phyloP scores from a whole-genome alignment of 1,139 yeast genomes.

The Magnusiomyces fungicola region DNA sequence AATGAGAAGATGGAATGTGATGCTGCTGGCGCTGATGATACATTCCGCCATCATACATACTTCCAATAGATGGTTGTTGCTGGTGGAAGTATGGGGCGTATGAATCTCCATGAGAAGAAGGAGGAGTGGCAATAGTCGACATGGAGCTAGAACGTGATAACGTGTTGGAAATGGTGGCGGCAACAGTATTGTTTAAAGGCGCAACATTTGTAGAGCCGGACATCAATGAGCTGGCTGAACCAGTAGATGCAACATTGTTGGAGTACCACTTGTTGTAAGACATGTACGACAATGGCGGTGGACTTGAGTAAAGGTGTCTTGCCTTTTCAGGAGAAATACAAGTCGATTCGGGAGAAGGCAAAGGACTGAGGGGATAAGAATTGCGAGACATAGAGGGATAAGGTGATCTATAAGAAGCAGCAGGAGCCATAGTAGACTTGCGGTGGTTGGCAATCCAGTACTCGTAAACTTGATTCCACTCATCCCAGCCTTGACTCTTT shows the following conservation, averaged over 20 bases:
- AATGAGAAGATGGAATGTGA: slow-evolving; percentile 8
- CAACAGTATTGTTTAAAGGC: not conserved
- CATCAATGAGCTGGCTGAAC: slow-evolving; percentile 3
- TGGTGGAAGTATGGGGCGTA: not conserved
- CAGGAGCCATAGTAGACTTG: slow-evolving; percentile 9
- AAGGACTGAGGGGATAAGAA: slow-evolving; percentile 12
- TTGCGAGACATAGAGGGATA: slow-evolving; percentile 6
- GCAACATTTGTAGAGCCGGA: not conserved
- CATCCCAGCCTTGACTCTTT: slow-evolving; percentile 31
- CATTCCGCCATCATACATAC: not conserved
- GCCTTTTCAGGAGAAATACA: slow-evolving; percentile 10
- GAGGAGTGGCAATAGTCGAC: slow-evolving; percentile 6
- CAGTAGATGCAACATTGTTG: slow-evolving; percentile 1
- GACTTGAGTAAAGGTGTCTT: slow-evolving; percentile 10
- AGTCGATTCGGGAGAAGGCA: slow-evolving; percentile 10
- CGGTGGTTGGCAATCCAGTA: slow-evolving; percentile 19
- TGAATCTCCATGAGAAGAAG: not conserved
- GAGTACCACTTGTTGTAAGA: slow-evolving; percentile 16
- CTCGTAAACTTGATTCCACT: slow-evolving; percentile 35
- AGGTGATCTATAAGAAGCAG: slow-evolving; percentile 4
- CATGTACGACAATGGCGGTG: slow-evolving; percentile 12
- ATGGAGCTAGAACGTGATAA: slow-evolving; percentile 10
- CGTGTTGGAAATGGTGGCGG: not conserved
- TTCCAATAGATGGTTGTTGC: slow-evolving; percentile 3
- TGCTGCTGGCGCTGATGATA: slow-evolving; percentile 4